phyloP scores from a whole-genome alignment of 352 stramenopile genomes.

The Pythium rhizo-oryzae region DNA sequence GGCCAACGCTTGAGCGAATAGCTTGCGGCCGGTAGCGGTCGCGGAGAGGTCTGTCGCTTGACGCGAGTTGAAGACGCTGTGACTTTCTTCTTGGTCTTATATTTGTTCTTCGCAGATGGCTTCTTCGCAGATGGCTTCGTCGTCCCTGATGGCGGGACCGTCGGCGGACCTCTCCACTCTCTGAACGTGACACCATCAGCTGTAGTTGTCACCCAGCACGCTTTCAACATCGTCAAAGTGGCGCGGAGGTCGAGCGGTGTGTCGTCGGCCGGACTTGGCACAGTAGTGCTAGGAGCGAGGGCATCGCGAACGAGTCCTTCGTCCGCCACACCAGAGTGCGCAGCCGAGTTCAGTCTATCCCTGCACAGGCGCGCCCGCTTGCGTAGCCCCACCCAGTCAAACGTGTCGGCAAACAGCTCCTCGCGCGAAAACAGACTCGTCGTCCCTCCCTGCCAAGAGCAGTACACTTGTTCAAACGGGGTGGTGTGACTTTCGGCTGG shows the following conservation, averaged over 20 bases:
- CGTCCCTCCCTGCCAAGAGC: too few relatives aligned
- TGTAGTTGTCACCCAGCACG: neutral
- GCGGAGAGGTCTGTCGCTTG: neutral
- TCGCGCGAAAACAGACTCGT: too few relatives aligned
- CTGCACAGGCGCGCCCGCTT: too few relatives aligned
- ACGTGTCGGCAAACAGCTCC: too few relatives aligned
- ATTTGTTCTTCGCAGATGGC: neutral
- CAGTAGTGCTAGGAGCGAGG: too few relatives aligned
- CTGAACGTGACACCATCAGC: neutral
- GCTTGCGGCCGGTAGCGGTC: neutral
- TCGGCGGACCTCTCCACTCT: neutral
- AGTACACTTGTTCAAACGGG: too few relatives aligned
- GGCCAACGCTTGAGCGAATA: neutral
- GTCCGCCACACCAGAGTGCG: too few relatives aligned
- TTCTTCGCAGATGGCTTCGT: neutral
- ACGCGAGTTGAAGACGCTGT: neutral
- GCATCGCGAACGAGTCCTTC: too few relatives aligned
- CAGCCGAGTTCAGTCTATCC: too few relatives aligned
- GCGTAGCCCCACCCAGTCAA: too few relatives aligned
- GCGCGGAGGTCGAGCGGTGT: neutral
- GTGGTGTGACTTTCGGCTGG: too few relatives aligned
- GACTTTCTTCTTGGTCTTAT: neutral
- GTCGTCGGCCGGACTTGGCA: too few relatives aligned
- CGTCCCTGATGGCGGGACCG: neutral
- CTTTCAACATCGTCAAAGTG: neutral